Evolutionary conservation across 2,329 filamentous ascomycete species (phyloP).

Genomic region (Cladosporium oxysporum): DNA sequence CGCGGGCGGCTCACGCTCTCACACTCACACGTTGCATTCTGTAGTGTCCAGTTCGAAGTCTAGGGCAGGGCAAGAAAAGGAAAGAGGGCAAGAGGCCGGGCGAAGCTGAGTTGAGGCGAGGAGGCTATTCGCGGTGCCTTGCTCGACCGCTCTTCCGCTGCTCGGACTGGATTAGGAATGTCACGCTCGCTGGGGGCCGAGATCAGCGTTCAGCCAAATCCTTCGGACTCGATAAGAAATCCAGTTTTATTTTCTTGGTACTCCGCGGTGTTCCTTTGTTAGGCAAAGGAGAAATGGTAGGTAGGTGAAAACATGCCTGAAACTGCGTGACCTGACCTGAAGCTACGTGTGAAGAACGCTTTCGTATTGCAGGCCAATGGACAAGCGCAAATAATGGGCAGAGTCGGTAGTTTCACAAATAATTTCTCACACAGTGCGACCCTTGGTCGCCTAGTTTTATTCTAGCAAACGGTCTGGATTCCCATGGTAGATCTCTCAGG

Average conservation of each 20-base stretch:
- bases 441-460: not conserved
- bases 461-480: not conserved
- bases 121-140: not conserved
- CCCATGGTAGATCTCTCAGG: not conserved
- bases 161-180: not conserved
- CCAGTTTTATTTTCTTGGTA: not conserved
- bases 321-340: not conserved
- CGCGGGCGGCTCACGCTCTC: not conserved
- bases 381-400: not conserved
- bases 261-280: not conserved
- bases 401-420: not conserved
- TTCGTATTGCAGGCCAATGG: not conserved
- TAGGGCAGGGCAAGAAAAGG: not conserved
- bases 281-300: not conserved
- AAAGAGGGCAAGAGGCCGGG: not conserved
- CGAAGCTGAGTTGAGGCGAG: not conserved
- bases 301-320: not conserved
- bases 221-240: slow-evolving; percentile 1
- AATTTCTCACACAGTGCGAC: not conserved
- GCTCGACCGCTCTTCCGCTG: not conserved
- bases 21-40: not conserved
- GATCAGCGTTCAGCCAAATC: not conserved
- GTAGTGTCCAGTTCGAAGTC: not conserved
- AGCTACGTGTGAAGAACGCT: not conserved
- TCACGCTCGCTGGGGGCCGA: not conserved